These are phyloP conservation scores for Xylaria castorea DNA, from an alignment of 495 filamentous ascomycete species.

Conservation along the genomic window DNA sequence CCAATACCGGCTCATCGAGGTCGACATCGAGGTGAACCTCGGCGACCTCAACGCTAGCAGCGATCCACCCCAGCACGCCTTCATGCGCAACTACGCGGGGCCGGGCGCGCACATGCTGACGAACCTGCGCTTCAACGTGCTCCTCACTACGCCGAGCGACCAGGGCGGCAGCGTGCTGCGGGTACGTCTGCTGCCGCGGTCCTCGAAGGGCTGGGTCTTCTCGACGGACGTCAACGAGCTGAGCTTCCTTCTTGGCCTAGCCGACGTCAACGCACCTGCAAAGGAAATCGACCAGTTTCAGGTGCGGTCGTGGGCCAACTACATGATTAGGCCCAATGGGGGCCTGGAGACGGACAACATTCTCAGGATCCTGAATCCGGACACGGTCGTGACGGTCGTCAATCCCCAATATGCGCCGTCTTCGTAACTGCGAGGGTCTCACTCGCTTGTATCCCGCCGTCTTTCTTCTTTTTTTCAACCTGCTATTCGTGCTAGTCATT, in stretches of 20 bases:
- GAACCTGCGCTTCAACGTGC: conserved; percentile 33
- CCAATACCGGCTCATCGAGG: conserved; percentile 25
- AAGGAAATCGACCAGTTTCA: conserved; percentile 22
- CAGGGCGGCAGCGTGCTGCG: conserved; percentile 10
- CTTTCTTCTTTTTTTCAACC: no score
- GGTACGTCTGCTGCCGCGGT: conserved; percentile 28
- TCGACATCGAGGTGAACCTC: conserved; percentile 1
- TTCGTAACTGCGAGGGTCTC: not conserved
- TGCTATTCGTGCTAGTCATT: no score
- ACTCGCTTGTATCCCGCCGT: no score
- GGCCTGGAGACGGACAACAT: conserved; percentile 9
- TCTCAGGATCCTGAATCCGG: conserved; percentile 17
- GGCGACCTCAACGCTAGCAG: not conserved
- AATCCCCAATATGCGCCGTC: conserved; percentile 1
- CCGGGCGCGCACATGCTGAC: conserved; percentile 31
- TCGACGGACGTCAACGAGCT: conserved; percentile 21
- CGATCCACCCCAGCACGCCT: not conserved
- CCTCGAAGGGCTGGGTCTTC: conserved; percentile 12
- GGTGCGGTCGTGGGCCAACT: conserved; percentile 3
- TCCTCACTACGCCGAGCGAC: conserved; percentile 30
- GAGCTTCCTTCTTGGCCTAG: conserved; percentile 26
- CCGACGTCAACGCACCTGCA: not conserved
- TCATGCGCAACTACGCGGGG: conserved; percentile 19
- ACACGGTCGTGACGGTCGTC: conserved; percentile 17
- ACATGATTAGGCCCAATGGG: conserved; percentile 2